Evolutionary conservation across 1,139 yeast genomes (phyloP), one percentile per base, ranked within the genome.

Genomic region (Saccharomycopsis hybrid): DNA sequence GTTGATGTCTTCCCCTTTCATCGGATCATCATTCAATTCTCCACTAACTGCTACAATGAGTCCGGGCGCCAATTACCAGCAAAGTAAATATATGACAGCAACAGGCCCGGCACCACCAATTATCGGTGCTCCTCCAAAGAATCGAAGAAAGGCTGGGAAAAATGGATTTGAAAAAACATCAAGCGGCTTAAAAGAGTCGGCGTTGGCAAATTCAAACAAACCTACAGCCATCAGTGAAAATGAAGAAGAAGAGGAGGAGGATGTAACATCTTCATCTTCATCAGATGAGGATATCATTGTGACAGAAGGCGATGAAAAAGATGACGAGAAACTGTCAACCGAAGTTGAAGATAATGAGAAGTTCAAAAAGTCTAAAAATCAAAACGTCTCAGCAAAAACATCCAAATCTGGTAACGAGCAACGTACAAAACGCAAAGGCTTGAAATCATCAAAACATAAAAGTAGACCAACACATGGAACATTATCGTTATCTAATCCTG

Each of bases 1-100:
- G 49, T 67, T 85, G 48, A 68, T 82, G 56, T 78, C 80, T 25
- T 80, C 90, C 1, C 92, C 92, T 0, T 83, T 77, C 60, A 73
- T 77, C 45, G 77, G 76, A n/a, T 63, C 71, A 1, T 70, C 70
- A 3, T 48, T 48, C 41, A 39, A 38, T 31, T 46, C 52, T 9
- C 55, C 55, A 30, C n/a, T 52, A 43, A 42, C 53, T 4, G 51
- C 55, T 9, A 41, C 41, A 8, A 32, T 50, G 36, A 52, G 46
- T 41, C 50, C 53, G 13, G 48, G 47, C 11, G 44, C 37, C 9
- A 41, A 37, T 32, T 48, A 44, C 39, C 44, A 18, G 37, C 40
- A 43, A 25, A 44, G 50, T 33, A 36, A 47, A 43, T 52, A 29
- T 41, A 33, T 48, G n/a, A 7, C 49, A 8, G 43, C 50, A n/a